Evolutionary conservation across 768 basidiomycete genomes (phyloP).

Genomic region (Pleurotus eryngii): DNA sequence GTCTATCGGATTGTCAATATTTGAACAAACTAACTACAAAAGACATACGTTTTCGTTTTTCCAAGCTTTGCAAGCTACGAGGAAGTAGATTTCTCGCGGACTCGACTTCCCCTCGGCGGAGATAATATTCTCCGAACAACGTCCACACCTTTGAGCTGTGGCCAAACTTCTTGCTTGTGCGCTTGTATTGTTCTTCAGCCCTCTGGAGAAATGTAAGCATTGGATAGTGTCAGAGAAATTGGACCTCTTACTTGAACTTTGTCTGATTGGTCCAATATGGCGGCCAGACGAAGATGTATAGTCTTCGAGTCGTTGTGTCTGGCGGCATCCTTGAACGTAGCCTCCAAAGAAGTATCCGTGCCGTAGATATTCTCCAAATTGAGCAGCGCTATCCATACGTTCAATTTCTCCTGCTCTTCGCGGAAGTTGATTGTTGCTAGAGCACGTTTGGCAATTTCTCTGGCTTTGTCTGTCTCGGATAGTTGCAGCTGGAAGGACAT

Average conservation of each 20-base stretch:
- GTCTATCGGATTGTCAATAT: conserved; percentile 47
- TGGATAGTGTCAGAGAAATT: not conserved
- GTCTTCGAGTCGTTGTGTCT: conserved; percentile 92
- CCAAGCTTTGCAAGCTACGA: conserved; percentile 84
- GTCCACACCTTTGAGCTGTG: conserved; percentile 95
- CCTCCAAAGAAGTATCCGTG: conserved; percentile 73
- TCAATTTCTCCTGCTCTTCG: conserved; percentile 93
- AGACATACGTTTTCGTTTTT: conserved; percentile 87
- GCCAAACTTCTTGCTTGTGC: conserved; percentile 91
- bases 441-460: conserved; percentile 81
- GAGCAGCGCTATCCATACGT: conserved; percentile 95
- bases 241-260: conserved; percentile 64
- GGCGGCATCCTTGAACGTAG: conserved; percentile 86
- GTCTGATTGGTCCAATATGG: conserved; percentile 79
- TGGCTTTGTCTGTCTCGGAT: conserved; percentile 94
- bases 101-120: conserved; percentile 70
- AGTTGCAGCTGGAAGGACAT: conserved; percentile 98
- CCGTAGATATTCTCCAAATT: conserved; percentile 95
- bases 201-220: conserved; percentile 44
- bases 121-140: conserved; percentile 77
- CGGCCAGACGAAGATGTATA: conserved; percentile 78
- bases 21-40: not conserved
- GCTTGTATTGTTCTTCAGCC: conserved; percentile 89
- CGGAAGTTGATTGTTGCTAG: conserved; percentile 88
- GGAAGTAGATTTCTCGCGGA: conserved; percentile 84